Base-by-base conservation (phyloP, 2,329 filamentous ascomycete genomes). In the Paecilomyces niveus region DNA sequence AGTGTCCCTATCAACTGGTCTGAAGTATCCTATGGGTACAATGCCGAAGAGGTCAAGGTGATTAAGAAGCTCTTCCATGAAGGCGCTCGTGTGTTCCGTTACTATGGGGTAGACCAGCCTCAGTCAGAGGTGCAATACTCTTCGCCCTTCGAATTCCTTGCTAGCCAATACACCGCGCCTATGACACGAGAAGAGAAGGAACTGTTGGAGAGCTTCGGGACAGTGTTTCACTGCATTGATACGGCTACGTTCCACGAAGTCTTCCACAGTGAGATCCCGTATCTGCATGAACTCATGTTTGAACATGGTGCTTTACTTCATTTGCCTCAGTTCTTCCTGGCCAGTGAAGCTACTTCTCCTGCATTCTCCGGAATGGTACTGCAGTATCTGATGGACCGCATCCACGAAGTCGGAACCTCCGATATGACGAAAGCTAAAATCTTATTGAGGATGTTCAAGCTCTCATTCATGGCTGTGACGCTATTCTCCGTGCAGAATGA, bases 401-500 rank as follows among this genome's bases (percentile, higher is more conserved):
- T 99, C 59, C 89, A 95, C 62, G 90, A 99, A 71, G 92, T 99
- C 51, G 94, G 94, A 22, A 94, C 91, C 0, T 87, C 89, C 7
- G 92, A 99, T 73, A 87, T 94, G 56, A 92, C 90, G 70, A 96
- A 93, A 74, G 93, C 94, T 0, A 93, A 92, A 5, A 96, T 99
- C 54, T 78, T 99, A 33, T 78, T 99, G 55, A 85, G 95, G 57
- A 85, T 99, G 55, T 99, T 97, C 79, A 99, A 99, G 76, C 78
- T 99, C 55, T 96, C 93, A 0, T 99, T 99, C 74, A 99, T 99
- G 94, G 95, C 95, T 0, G 94, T 99, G 45, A 99, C 94, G 0
- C 81, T 99, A 1, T 99, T 99, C 73, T 92, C 92, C 0, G 83
- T 85, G 8, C 92, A 97, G 70, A 99, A 99, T 67, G 94, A 99